Base-by-base conservation (phyloP, 805 yeast genomes). In the Wickerhamiella dianesei region DNA sequence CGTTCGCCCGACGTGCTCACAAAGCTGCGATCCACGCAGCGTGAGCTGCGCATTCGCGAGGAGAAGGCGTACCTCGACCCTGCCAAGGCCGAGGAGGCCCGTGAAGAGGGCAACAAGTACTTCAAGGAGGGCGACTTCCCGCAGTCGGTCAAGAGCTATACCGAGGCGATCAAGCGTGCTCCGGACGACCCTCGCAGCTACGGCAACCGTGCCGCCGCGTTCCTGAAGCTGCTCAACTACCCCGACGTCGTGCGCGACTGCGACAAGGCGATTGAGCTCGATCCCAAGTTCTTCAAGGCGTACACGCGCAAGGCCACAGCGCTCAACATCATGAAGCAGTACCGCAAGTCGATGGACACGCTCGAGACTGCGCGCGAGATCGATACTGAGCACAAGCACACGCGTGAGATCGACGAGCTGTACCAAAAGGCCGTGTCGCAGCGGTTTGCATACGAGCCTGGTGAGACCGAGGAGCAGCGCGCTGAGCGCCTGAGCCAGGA, bases 111-210 rank as follows among this genome's bases (percentile, higher is more conserved):
- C 64, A 89, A 84, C 66, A 89, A 83, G 20, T 77, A 65, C 60
- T 92, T 92, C 75, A 77, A 82, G 50, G 81, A 83, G 56, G 92
- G 85, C 44, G 95, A 89, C 66, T 89, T 95, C 96, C 97, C 98
- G 53, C 79, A 72, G 54, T 96, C 97, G 19, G 96, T 92, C 40
- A 82, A 83, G 64, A 82, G 95, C 3, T 92, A 92, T 68, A 74
- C 94, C 44, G 98, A 92, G 68, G 92, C 92, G 88, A 73, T 89
- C 58, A 85, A 87, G 69, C 82, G 99, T 64, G 87, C 88, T n/a
- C 99, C 99, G 48, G 78, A 78, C 48, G 97, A 92, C 66, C 94
- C 94, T 20, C 79, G 96, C 66, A 97, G 96, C 48, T 92, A 87
- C 66, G 87, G 95, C 35, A 92, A 92, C 71, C 82, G 99, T 68